Evolutionary conservation across 768 basidiomycete genomes (phyloP).

Genomic region (Termitomyces heimii): DNA sequence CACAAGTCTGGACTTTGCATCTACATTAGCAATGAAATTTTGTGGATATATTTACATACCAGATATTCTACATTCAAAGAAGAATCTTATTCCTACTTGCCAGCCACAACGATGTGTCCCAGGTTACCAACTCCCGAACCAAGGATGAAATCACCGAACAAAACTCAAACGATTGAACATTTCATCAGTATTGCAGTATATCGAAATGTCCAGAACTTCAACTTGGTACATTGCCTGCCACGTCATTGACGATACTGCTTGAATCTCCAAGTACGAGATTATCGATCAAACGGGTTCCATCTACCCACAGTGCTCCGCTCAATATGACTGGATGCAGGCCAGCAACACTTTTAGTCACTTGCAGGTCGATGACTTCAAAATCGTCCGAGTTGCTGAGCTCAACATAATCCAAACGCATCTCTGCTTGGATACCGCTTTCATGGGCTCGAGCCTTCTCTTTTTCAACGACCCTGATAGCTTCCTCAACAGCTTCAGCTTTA

Average conservation of each 20-base stretch:
- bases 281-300: slow-evolving; percentile 87
- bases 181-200: not conserved
- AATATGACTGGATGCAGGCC: slow-evolving; percentile 48
- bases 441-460: slow-evolving; percentile 22
- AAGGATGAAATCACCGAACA: not conserved
- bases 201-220: not conserved
- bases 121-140: not conserved
- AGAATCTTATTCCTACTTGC: not conserved
- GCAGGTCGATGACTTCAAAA: slow-evolving; percentile 54
- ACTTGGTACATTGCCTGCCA: too few species aligned
- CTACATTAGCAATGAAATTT: not conserved
- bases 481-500: slow-evolving; percentile 42
- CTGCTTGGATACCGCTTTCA: slow-evolving; percentile 32
- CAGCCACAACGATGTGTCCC: not conserved
- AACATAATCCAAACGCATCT: slow-evolving; percentile 75
- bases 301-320: slow-evolving; percentile 85
- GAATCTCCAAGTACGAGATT: slow-evolving; percentile 73
- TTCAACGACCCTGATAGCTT: slow-evolving; percentile 37
- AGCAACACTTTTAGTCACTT: slow-evolving; percentile 19
- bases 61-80: not conserved
- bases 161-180: not conserved
- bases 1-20: not conserved
- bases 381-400: slow-evolving; percentile 80
- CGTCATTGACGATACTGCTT: slow-evolving; percentile 26
- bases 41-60: not conserved